These are phyloP conservation scores for Yarrowia sp. DNA, from an alignment of 805 yeast genomes.

Conservation along the genomic window DNA sequence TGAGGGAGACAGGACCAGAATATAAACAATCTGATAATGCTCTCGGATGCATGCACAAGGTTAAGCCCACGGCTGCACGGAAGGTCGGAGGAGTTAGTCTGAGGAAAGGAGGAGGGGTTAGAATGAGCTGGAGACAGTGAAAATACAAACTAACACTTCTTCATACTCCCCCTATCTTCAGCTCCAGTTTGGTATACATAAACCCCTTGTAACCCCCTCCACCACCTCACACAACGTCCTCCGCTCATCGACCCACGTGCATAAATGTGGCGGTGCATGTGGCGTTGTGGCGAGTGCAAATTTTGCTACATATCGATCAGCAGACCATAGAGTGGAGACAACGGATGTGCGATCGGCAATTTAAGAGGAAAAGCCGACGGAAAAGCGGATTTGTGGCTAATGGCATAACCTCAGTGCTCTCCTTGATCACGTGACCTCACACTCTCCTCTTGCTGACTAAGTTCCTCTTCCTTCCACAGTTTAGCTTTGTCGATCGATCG, in stretches of 20 bases:
- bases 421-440: too few species aligned
- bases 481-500: constrained; percentile 9
- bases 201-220: too few species aligned
- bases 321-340: too few species aligned
- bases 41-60: not conserved
- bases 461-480: not conserved
- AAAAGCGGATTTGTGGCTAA: too few species aligned
- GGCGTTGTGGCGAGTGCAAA: constrained; percentile 28
- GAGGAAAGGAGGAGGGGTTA: too few species aligned
- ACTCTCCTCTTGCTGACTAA: not conserved
- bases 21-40: constrained; percentile 19
- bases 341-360: too few species aligned
- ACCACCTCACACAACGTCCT: not conserved
- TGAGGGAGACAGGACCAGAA: too few species aligned
- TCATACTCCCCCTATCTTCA: not conserved
- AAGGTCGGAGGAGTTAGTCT: constrained; percentile 6
- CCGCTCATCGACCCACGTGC: constrained; percentile 1
- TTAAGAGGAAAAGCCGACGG: too few species aligned
- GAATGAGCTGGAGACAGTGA: not conserved
- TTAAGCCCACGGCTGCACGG: constrained; percentile 30
- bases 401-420: too few species aligned
- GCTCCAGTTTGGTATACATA: not conserved
- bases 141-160: too few species aligned
- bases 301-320: not conserved
- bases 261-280: constrained; percentile 26